Evolutionary conservation across 495 filamentous ascomycete species (phyloP).

Genomic region (Aspergillus panamensis): DNA sequence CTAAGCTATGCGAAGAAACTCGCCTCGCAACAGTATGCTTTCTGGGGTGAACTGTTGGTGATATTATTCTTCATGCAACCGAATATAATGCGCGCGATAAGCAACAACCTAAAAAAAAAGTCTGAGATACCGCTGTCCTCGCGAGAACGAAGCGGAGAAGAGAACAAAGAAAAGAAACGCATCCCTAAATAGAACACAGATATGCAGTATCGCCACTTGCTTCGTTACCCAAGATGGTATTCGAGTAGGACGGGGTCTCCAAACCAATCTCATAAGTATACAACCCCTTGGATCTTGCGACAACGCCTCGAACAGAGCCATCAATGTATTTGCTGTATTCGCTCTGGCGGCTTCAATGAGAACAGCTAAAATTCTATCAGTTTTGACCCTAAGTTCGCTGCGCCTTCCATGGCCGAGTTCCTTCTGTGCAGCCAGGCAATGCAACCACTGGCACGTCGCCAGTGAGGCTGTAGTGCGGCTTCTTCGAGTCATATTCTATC

Average conservation of each 20-base stretch:
- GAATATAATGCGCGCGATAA: too few species aligned
- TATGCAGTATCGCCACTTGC: too few species aligned
- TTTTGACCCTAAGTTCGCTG: not conserved
- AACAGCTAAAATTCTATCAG: not conserved
- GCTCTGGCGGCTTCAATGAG: not conserved
- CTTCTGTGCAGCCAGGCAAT: not conserved
- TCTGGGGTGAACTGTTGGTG: too few species aligned
- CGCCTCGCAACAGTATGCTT: not conserved
- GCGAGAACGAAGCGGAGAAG: too few species aligned
- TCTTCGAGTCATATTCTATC: not conserved
- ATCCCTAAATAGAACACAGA: too few species aligned
- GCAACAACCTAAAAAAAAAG: too few species aligned
- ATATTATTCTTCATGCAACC: too few species aligned
- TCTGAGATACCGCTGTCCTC: too few species aligned
- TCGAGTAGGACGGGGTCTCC: not conserved
- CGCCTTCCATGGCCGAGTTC: not conserved
- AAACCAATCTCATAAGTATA: not conserved
- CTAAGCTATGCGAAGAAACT: not conserved
- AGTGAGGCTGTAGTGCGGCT: not conserved
- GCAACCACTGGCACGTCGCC: not conserved
- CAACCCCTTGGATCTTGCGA: not conserved
- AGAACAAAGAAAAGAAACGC: too few species aligned
- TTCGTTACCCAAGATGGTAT: not conserved
- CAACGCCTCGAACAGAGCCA: not conserved
- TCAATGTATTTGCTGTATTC: not conserved